Evolutionary conservation across 1,284 basidiomycete genomes (phyloP).

Genomic region (Austroboletus niveus): DNA sequence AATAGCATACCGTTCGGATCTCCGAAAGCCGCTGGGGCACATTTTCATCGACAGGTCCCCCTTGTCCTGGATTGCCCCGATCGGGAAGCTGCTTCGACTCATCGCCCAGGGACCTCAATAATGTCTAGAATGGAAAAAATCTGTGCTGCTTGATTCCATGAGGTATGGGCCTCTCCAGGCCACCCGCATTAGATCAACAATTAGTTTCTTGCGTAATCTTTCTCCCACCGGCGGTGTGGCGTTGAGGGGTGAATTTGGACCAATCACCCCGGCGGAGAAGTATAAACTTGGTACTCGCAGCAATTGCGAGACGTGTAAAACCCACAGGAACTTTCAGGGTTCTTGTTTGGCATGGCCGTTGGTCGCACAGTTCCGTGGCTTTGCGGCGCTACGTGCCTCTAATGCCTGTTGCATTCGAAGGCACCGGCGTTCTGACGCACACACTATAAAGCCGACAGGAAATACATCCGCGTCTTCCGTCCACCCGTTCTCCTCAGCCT

Average conservation of each 20-base stretch:
- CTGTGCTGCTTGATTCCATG: constrained; percentile 16
- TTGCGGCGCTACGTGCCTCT: constrained; percentile 9
- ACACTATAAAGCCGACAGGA: constrained; percentile 21
- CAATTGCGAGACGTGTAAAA: constrained; percentile 13
- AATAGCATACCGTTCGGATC: neutral
- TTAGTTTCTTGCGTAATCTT: constrained; percentile 14
- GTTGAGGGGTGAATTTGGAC: constrained; percentile 2
- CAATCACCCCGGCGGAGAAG: constrained; percentile 6
- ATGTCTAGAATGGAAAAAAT: constrained; percentile 24
- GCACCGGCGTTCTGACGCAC: constrained; percentile 2
- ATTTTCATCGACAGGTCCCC: constrained; percentile 2
- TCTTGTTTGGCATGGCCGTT: constrained; percentile 16
- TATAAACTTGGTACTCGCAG: constrained; percentile 12
- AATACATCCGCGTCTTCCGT: neutral
- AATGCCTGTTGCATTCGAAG: constrained; percentile 7
- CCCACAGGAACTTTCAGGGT: constrained; percentile 18
- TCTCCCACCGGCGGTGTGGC: constrained; percentile 14
- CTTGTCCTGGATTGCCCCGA: constrained; percentile 6
- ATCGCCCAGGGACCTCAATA: constrained; percentile 13
- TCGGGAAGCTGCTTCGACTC: constrained; percentile 8
- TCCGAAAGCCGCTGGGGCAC: constrained; percentile 1
- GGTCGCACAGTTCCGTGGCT: constrained; percentile 17
- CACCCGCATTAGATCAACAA: constrained; percentile 4
- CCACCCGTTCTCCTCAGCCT: neutral
- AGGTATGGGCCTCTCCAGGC: constrained; percentile 16